Evolutionary conservation across 345 rosid genomes (phyloP), one percentile per base, ranked within the genome.

Genomic region (Boechera divaricarpa): DNA sequence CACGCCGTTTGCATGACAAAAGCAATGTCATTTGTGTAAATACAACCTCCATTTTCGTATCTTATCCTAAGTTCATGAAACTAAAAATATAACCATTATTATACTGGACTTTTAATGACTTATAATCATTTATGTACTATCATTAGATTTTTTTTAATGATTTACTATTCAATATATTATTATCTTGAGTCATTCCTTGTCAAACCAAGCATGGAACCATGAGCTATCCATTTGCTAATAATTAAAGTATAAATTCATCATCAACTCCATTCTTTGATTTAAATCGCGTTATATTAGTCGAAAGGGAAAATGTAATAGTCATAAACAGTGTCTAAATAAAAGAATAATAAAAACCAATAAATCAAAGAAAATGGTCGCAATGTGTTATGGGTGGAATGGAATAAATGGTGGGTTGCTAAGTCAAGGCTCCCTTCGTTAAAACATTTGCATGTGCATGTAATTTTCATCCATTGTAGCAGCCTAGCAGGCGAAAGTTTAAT

Each of bases 1-100:
- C 80, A 77, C 75, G 80, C 65, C 80, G 42, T 77, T 45, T 55
- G 80, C 65, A 77, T 77, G 80, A 70, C 80, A 53, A 69, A 62
- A 2, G 65, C 64, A 69, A 62, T 76, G 74, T 8, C 69, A 67
- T 36, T 56, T 26, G 6, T 58, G 41, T 51, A 45, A 47, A 29
- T n/a, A 74, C 21, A 60, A 48, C 74, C 55, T 68, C 48, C 21
- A 59, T 49, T 60, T 67, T 49, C 13, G 38, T 12, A 21, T 47
- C 39, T 74, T 56, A 66, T 38, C 41, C 10, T 67, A 38, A 67
- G 7, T 4, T 58, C 35, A 56, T 35, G 32, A 33, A 31, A 33
- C 49, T 4, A 36, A 7, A 65, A 32, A 5, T 38, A 11, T 53
- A 73, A 33, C 15, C 18, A 35, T 6, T 57, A 4, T 26, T 10